phyloP scores from a whole-genome alignment of 1,284 basidiomycete genomes.

The Sphagnurus paluster region DNA sequence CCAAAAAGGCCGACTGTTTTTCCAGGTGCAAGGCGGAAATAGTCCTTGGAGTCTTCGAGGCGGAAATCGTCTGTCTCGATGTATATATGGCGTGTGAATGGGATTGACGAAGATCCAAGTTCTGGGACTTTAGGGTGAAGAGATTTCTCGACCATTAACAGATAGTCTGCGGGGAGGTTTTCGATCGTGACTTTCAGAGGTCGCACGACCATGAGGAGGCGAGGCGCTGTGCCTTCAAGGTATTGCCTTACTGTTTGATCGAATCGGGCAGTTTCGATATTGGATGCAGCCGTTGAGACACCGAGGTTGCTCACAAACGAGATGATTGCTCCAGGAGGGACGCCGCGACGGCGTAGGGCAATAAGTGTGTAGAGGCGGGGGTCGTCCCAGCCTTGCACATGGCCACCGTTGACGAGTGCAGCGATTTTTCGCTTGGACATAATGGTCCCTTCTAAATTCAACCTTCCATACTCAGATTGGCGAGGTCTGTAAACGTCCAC shows the following conservation, averaged over 20 bases:
- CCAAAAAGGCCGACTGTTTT: conserved; percentile 97
- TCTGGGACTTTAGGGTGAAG: conserved; percentile 93
- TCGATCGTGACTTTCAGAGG: conserved; percentile 92
- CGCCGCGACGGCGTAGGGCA: conserved; percentile 89
- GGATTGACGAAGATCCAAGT: conserved; percentile 82
- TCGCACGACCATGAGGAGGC: conserved; percentile 90
- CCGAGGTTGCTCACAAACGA: conserved; percentile 93
- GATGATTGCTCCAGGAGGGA: conserved; percentile 94
- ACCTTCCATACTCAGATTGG: conserved; percentile 95
- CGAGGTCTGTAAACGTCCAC: conserved; percentile 97
- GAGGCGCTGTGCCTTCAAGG: conserved; percentile 86
- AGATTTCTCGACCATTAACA: conserved; percentile 85
- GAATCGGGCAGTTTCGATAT: conserved; percentile 88
- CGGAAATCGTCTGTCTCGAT: conserved; percentile 97
- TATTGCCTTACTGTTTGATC: conserved; percentile 90
- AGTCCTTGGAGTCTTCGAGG: conserved; percentile 88
- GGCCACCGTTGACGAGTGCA: conserved; percentile 81
- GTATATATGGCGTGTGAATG: conserved; percentile 89
- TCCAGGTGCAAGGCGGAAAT: conserved; percentile 96
- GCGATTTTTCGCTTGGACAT: conserved; percentile 98
- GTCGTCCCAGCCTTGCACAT: conserved; percentile 96
- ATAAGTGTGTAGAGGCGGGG: conserved; percentile 98
- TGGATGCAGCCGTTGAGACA: conserved; percentile 85
- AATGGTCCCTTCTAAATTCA: conserved; percentile 94
- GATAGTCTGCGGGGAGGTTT: conserved; percentile 88